Evolutionary conservation across 345 rosid genomes (phyloP), one percentile per base, ranked within the genome.

Genomic region (Hevea brasiliensis): DNA sequence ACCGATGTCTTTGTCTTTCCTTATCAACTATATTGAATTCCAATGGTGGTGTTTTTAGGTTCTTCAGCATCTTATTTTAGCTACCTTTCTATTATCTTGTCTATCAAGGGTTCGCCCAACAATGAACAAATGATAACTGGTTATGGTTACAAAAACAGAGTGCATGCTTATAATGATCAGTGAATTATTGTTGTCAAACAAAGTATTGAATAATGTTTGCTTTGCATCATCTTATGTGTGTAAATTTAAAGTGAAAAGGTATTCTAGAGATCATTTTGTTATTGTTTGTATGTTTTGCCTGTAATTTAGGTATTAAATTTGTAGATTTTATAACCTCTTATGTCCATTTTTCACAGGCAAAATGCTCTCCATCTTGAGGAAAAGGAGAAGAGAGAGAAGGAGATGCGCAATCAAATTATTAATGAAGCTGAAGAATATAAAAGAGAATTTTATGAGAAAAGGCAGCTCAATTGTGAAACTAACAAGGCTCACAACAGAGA

Each of bases 301-400:
- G 37, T 23, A 29, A 47, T 18, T n/a, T n/a, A 48, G 57, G 40
- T 24, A 47, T 27, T 41, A 26, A 45, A 47, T 26, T 50, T 24
- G 23, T 47, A 0, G 13, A 7, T 47, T 29, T 14, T 47, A 3
- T 14, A 8, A 66, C 54, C 24, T 47, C 60, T 54, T n/a, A 42
- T 7, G 23, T 40, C 72, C 68, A 53, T 70, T 64, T 60, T 74
- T 27, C 74, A 26, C 84, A 95, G 99, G 75, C 88, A 85, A 82
- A 93, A 95, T 76, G 88, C 92, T 18, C 79, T 90, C 75, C 87
- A 88, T 79, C 91, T 95, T 1, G 96, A 93, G 85, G 98, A 93
- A 76, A 93, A 96, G 90, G 98, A 91, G 86, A 91, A 85, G 70
- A 87, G 83, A 77, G 99, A 95, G 89, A 95, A 88, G 83, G 98